These are phyloP conservation scores for Cyathus striatus DNA, from an alignment of 768 basidiomycete species.

Conservation along the genomic window DNA sequence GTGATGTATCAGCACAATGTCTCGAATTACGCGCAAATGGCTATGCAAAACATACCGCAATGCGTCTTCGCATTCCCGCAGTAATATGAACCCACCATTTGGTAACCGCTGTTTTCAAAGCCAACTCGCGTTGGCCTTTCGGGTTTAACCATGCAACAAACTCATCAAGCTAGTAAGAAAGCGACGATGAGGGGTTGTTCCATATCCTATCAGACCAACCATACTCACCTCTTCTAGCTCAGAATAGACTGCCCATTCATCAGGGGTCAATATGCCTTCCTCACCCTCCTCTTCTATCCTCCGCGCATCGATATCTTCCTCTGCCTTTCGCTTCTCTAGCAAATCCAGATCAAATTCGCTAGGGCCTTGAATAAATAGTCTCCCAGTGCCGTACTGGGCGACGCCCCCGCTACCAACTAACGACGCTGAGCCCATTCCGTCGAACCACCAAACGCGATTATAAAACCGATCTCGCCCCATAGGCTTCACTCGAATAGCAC, in stretches of 20 bases:
- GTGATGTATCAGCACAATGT: not conserved
- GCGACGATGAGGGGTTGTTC: conserved; percentile 6
- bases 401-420: conserved; percentile 75
- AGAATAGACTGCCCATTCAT: conserved; percentile 91
- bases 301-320: conserved; percentile 53
- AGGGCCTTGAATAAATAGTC: conserved; percentile 91
- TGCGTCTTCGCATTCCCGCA: conserved; percentile 72
- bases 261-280: conserved; percentile 62
- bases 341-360: conserved; percentile 75
- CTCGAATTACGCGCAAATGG: not conserved
- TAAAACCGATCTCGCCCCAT: conserved; percentile 91
- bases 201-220: not conserved
- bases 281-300: conserved; percentile 78
- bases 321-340: conserved; percentile 52
- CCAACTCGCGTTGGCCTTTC: conserved; percentile 85
- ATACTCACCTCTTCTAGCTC: conserved; percentile 78
- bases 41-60: conserved; percentile 47
- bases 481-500: conserved; percentile 81
- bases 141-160: conserved; percentile 88
- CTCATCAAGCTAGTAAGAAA: conserved; percentile 59
- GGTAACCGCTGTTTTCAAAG: conserved; percentile 67
- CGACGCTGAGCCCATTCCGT: conserved; percentile 86
- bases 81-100: conserved; percentile 85
- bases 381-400: conserved; percentile 81
- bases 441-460: conserved; percentile 98